Base-by-base conservation (phyloP, 148 eudicot genomes). In the Camellia lanceoleosa region DNA sequence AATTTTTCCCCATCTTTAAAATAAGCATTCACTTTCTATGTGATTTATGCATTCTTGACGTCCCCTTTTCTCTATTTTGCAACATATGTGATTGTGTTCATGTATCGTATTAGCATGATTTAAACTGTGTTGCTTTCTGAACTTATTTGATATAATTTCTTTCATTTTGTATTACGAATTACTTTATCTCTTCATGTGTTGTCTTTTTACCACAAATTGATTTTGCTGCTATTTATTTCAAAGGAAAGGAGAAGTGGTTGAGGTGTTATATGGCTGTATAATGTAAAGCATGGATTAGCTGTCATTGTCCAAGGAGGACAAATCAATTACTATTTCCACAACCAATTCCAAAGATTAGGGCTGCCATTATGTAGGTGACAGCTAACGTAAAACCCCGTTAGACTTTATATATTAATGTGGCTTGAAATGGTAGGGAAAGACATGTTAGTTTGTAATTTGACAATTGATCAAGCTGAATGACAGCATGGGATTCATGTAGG, bases 81-180 rank as follows among this genome's bases (percentile, higher is more conserved):
- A 49, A 49, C 52, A 49, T 71, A 42, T n/a, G 20, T 72, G 60
- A 20, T 23, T 23, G 18, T 20, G 75, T 54, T 71, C 5, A 19
- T 12, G 42, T 23, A 72, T 16, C 61, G 52, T 5, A 4, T 4
- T 51, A 72, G 44, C 75, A 72, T 5, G 10, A 4, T 51, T 72
- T 72, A 52, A 72, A 42, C 43, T 72, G 44, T 72, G 30, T 49
- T 46, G 58, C 60, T 12, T 72, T 72, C 49, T 72, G 43, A 67
- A 6, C 7, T 41, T 72, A 11, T n/a, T 71, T 47, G 20, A 49
- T 71, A 54, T 47, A 71, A 46, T n/a, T 47, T 68, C 7, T 47
- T n/a, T 23, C 20, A 71, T 19, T 5, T 46, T 7, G 9, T n/a
- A 13, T 46, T 15, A 19, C 7, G 9, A 49, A 12, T 30, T n/a